Evolutionary conservation across 2,329 filamentous ascomycete species (phyloP).

Genomic region (Microcera coccophila): DNA sequence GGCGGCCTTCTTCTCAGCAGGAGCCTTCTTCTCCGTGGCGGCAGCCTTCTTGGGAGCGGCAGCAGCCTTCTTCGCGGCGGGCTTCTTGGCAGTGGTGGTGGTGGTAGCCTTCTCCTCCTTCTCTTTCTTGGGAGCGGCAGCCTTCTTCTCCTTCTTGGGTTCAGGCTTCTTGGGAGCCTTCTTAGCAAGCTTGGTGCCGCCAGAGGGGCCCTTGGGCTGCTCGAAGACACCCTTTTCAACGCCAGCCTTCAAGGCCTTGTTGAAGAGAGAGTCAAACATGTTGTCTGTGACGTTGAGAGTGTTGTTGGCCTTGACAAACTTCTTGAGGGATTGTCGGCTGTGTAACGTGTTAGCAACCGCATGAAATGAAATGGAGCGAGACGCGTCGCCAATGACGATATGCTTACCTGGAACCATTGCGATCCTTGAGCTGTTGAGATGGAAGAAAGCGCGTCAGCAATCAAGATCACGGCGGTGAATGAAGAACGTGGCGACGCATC

Average conservation of each 20-base stretch:
- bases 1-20: conserved; percentile 29
- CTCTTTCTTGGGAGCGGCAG: conserved; percentile 29
- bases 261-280: conserved; percentile 72
- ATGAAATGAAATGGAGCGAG: not conserved
- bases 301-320: conserved; percentile 57
- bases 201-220: conserved; percentile 88
- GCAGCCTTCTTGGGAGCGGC: conserved; percentile 30
- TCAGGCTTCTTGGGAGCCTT: conserved; percentile 47
- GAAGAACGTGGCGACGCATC: conserved; percentile 1
- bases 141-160: conserved; percentile 38
- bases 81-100: conserved; percentile 23
- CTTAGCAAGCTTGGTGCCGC: conserved; percentile 89
- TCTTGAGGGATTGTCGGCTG: conserved; percentile 59
- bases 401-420: conserved; percentile 50
- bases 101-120: conserved; percentile 30
- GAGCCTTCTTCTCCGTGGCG: conserved; percentile 26
- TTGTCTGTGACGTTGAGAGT: conserved; percentile 44
- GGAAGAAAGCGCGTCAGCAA: conserved; percentile 39
- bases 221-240: conserved; percentile 84
- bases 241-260: conserved; percentile 76
- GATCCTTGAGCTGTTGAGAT: conserved; percentile 54
- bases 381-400: conserved; percentile 8
- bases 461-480: conserved; percentile 12
- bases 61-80: conserved; percentile 29
- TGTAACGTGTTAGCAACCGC: conserved; percentile 12